These are phyloP conservation scores for Annulohypoxylon nitens DNA, from an alignment of 495 filamentous ascomycete species.

Conservation along the genomic window DNA sequence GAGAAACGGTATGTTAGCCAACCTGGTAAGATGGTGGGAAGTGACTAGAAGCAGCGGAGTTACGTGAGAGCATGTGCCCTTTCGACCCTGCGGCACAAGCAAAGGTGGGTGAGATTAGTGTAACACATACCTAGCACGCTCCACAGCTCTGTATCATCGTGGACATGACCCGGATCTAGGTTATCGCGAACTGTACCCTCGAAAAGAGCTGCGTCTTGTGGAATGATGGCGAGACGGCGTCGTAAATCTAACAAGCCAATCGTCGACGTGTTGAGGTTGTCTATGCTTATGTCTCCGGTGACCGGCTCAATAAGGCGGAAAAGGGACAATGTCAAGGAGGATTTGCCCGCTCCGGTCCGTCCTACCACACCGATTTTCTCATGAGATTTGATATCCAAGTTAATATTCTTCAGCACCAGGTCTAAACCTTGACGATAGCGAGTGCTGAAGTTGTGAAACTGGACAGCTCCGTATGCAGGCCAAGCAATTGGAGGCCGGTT, in stretches of 20 bases:
- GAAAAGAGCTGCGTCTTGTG: conserved; percentile 97
- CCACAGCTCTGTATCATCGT: conserved; percentile 98
- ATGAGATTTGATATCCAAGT: conserved; percentile 89
- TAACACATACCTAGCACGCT: conserved; percentile 84
- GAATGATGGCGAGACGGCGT: conserved; percentile 94
- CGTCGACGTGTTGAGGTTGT: conserved; percentile 86
- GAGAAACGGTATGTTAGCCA: conserved; percentile 47
- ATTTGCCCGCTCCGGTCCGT: conserved; percentile 96
- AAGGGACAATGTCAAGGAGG: conserved; percentile 90
- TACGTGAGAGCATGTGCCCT: conserved; percentile 40
- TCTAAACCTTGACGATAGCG: conserved; percentile 91
- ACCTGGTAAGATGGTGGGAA: conserved; percentile 27
- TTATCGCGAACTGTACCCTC: conserved; percentile 97
- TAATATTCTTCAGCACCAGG: conserved; percentile 92
- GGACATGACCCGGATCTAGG: conserved; percentile 92
- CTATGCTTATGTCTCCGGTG: conserved; percentile 86
- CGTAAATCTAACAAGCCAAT: conserved; percentile 93
- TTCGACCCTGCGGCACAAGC: conserved; percentile 30
- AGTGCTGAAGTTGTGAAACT: conserved; percentile 93
- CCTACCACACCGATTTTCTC: conserved; percentile 99
- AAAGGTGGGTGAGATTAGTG: conserved; percentile 47
- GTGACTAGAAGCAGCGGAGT: conserved; percentile 29
- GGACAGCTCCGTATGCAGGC: conserved; percentile 90
- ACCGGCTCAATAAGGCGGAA: conserved; percentile 95
- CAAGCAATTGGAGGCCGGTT: conserved; percentile 89